A percentile compares a stretch with the other conserved stretches of the same genome.
phyloP scores from a whole-genome alignment of 768 basidiomycete species.

The Mycena alexandri region DNA sequence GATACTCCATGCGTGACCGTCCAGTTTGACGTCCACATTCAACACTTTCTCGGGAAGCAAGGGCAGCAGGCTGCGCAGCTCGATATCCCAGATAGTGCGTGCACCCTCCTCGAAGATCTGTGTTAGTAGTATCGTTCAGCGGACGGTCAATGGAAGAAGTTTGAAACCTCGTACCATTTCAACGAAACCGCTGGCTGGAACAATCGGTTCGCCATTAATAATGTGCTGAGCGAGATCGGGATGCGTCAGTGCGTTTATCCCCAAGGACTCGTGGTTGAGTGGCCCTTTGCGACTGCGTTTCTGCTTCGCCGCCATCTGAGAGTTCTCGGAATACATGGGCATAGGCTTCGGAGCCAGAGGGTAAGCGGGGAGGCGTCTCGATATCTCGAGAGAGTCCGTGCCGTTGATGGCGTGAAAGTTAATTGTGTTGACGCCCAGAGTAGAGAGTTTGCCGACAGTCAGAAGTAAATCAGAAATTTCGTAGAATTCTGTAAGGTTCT shows the following conservation, averaged over 20 bases:
- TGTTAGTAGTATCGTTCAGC: conserved; percentile 36
- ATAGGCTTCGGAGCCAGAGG: conserved; percentile 48
- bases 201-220: conserved; percentile 54
- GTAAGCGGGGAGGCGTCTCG: conserved; percentile 40
- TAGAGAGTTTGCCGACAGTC: conserved; percentile 45
- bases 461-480: conserved; percentile 46
- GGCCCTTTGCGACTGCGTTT: conserved; percentile 48
- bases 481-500: conserved; percentile 31
- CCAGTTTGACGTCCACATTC: conserved; percentile 37
- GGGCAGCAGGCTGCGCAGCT: conserved; percentile 43
- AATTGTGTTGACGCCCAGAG: conserved; percentile 46
- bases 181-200: conserved; percentile 56
- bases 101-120: conserved; percentile 37
- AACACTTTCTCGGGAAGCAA: conserved; percentile 41
- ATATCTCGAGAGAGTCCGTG: conserved; percentile 31
- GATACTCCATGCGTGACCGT: conserved; percentile 33
- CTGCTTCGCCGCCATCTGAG: conserved; percentile 36
- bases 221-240: conserved; percentile 56
- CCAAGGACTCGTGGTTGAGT: conserved; percentile 50
- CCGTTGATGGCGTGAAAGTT: conserved; percentile 49
- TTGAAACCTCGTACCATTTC: conserved; percentile 44
- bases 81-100: conserved; percentile 39
- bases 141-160: conserved; percentile 15
- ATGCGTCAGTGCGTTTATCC: conserved; percentile 50
- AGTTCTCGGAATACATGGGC: conserved; percentile 37